Base-by-base conservation (phyloP, 345 rosid genomes). In the Pugionium cornutum region DNA sequence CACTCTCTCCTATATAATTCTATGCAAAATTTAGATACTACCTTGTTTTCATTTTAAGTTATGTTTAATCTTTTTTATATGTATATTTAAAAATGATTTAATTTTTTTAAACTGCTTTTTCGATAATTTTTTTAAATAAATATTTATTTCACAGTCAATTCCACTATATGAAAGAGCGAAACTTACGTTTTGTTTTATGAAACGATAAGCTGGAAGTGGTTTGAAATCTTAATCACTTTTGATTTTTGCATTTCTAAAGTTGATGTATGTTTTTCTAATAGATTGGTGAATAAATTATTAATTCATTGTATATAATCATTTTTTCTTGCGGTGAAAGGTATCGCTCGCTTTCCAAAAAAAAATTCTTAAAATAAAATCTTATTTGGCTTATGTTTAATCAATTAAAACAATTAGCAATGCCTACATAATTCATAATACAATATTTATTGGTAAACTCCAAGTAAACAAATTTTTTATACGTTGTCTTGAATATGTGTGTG, bases 201-300 rank as follows among this genome's bases (percentile, higher is more conserved):
- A 55, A 64, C n/a, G 48, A 49, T 58, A 58, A 50, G 60, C 42
- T 57, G 40, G 27, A 49, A 72, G 76, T 72, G 70, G 66, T 72
- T 40, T 58, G 9, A 72, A 72, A 64, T 72, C 61, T 65, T 72
- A 65, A 64, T 72, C 70, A 72, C 76, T 72, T 72, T 72, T 1
- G 29, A 4, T 10, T 32, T 26, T 25, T 53, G 51, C 26, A 64
- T 60, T 57, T 56, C 42, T 64, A 64, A 10, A n/a, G 27, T 71
- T 71, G 70, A 64, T 64, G 68, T 70, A 29, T 54, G 64, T 72
- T 72, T 72, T 55, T 65, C 42, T 43, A 50, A 51, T 72, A 72
- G 43, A 62, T 70, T 37, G 56, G 43, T 63, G 75, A 40, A 55
- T 72, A 57, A 28, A 46, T 54, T 35, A 58, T 58, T 72, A 72